Evolutionary conservation across 2,329 filamentous ascomycete species (phyloP).

Genomic region (Lachnellula cervina): DNA sequence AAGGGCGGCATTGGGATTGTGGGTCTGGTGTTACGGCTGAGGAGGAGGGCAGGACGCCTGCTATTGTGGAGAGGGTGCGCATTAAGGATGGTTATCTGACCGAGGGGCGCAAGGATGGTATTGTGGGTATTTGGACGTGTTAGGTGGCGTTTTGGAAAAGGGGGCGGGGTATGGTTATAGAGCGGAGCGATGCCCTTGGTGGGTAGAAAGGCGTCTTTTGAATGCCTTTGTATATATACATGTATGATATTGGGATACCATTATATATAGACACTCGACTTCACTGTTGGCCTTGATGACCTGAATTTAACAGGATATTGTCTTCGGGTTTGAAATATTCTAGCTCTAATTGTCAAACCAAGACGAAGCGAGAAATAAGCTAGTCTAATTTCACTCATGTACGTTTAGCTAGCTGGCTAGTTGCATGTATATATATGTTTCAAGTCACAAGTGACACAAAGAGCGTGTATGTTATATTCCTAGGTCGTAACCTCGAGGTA

Average conservation of each 20-base stretch:
- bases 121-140: constrained; percentile 87
- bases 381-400: neutral
- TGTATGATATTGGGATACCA: constrained; percentile 14
- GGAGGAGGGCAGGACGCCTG: constrained; percentile 58
- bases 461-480: neutral
- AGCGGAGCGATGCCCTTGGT: neutral
- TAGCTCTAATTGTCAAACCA: neutral
- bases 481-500: neutral
- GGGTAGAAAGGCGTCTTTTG: constrained; percentile 2
- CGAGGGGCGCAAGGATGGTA: constrained; percentile 82
- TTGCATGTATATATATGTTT: neutral
- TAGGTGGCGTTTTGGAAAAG: constrained; percentile 30
- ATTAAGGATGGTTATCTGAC: constrained; percentile 92
- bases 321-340: neutral
- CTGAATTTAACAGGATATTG: no score
- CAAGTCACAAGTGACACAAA: neutral
- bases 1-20: constrained; percentile 94
- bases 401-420: neutral
- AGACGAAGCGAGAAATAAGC: neutral
- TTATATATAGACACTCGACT: constrained; percentile 4
- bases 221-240: constrained; percentile 13
- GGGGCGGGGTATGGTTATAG: neutral
- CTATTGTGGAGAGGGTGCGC: constrained; percentile 77
- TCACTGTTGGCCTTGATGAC: neutral
- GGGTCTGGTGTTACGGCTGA: constrained; percentile 72